A percentile compares a stretch with the other conserved stretches of the same genome.
phyloP scores from a whole-genome alignment of 148 eudicot genomes.

The Fallopia convolvulus region DNA sequence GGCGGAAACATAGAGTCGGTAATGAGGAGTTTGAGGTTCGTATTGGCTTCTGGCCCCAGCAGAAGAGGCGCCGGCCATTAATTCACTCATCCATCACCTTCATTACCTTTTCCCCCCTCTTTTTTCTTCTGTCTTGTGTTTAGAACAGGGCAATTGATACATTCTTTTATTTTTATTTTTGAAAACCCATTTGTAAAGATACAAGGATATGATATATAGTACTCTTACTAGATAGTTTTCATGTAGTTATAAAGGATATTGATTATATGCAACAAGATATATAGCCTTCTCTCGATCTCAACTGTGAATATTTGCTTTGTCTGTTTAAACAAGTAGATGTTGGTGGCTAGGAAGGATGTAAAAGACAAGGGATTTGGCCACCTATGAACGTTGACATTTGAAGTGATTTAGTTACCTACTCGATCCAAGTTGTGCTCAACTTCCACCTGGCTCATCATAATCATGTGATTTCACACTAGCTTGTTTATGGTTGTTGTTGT shows the following conservation, averaged over 20 bases:
- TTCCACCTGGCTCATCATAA: background rate
- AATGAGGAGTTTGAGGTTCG: constrained; percentile 10
- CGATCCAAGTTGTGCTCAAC: background rate
- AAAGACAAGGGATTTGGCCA: background rate
- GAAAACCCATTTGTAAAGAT: background rate
- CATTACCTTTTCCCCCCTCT: background rate
- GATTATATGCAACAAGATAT: background rate
- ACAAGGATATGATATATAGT: background rate
- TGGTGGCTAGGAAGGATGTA: background rate
- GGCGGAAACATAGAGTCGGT: background rate
- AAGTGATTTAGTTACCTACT: background rate
- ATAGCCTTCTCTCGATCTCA: too few relatives aligned
- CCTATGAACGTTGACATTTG: background rate
- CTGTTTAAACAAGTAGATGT: background rate
- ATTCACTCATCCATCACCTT: too few relatives aligned
- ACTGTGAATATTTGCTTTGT: background rate
- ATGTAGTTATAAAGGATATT: background rate
- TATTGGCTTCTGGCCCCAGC: constrained; percentile 16
- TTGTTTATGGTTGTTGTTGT: background rate
- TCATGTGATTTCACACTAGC: background rate
- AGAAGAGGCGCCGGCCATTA: constrained; percentile 19
- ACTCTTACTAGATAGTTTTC: background rate
- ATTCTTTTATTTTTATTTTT: background rate
- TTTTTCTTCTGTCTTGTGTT: background rate
- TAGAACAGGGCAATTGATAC: background rate